phyloP scores from a whole-genome alignment of 257 asterid genomes.

The Solanum okadae region DNA sequence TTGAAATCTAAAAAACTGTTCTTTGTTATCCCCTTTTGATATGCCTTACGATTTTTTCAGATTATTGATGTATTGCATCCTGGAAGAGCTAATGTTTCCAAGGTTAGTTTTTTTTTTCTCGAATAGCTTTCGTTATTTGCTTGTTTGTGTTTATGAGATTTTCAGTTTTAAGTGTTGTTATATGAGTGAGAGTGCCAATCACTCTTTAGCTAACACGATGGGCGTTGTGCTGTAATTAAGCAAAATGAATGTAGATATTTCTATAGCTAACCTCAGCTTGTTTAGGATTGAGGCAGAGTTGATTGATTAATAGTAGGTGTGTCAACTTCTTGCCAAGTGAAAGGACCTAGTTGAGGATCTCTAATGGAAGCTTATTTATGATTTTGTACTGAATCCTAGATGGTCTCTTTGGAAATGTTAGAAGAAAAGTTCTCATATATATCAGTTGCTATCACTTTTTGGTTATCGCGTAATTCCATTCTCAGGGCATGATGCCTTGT shows the following conservation, averaged over 20 bases:
- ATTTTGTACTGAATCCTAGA: neutral
- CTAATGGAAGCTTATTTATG: neutral
- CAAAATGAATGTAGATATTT: neutral
- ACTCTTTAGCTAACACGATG: neutral
- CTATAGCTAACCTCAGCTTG: neutral
- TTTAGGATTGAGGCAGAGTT: neutral
- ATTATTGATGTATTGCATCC: slow-evolving; percentile 87
- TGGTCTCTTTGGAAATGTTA: neutral
- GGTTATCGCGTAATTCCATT: neutral
- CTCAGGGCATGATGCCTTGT: neutral
- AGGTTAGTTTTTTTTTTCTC: slow-evolving; percentile 30
- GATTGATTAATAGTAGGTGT: neutral
- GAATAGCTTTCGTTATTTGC: neutral
- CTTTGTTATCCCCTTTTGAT: neutral
- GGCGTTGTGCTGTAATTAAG: neutral
- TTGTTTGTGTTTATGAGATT: neutral
- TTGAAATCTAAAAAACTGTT: neutral
- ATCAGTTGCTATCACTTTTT: neutral
- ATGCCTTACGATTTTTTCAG: slow-evolving; percentile 8
- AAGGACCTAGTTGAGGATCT: neutral
- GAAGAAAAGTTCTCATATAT: neutral
- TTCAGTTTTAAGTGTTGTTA: neutral
- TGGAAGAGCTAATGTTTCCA: slow-evolving; percentile 82
- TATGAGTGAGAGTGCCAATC: neutral
- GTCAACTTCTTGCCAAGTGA: neutral